phyloP scores from a whole-genome alignment of 2,329 filamentous ascomycete species.

The Colletotrichum liaoningense region DNA sequence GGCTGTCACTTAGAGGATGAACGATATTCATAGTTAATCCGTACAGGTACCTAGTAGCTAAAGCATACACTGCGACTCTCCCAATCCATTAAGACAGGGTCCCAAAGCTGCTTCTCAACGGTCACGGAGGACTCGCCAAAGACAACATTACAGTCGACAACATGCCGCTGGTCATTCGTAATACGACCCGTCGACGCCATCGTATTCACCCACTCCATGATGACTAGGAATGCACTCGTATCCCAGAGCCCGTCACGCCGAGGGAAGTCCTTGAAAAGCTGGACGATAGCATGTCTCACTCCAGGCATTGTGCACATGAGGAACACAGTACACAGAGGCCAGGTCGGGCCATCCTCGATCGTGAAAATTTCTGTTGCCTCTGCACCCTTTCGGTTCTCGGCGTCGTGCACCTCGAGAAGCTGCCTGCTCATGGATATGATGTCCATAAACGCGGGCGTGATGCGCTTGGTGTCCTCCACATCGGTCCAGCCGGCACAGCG shows the following conservation, averaged over 20 bases:
- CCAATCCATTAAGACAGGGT: not conserved
- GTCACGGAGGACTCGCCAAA: not conserved
- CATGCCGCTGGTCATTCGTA: not conserved
- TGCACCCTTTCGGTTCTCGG: not conserved
- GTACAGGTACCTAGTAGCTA: not conserved
- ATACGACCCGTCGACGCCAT: not conserved
- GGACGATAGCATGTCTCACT: slow-evolving; percentile 52
- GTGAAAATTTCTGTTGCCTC: slow-evolving; percentile 1
- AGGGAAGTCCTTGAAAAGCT: slow-evolving; percentile 53
- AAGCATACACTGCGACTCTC: not conserved
- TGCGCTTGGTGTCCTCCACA: not conserved
- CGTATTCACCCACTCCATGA: not conserved
- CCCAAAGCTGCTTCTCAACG: not conserved
- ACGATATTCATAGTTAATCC: too few species aligned
- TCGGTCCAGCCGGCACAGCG: slow-evolving; percentile 15
- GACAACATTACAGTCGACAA: not conserved
- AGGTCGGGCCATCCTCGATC: slow-evolving; percentile 35
- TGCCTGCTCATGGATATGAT: not conserved
- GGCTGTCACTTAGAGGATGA: too few species aligned
- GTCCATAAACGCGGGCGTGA: slow-evolving; percentile 1
- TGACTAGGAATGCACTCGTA: slow-evolving; percentile 49
- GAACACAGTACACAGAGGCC: slow-evolving; percentile 54
- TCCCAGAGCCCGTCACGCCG: slow-evolving; percentile 58
- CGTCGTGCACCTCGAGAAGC: not conserved
- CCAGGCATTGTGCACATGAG: slow-evolving; percentile 51